phyloP scores from a whole-genome alignment of 805 yeast species.

The Jamesozyma spencerorum region DNA sequence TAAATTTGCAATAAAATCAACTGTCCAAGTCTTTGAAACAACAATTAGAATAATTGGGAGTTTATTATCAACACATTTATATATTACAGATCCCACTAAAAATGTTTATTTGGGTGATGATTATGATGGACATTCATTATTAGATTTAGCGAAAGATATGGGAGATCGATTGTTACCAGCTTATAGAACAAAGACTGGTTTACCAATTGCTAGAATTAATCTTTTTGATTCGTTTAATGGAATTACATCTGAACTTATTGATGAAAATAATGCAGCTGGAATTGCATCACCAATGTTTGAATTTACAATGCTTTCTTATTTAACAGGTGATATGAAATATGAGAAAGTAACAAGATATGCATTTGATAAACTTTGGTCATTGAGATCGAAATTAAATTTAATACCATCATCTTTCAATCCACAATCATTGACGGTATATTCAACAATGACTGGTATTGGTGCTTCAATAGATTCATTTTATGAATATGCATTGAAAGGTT shows the following conservation, averaged over 20 bases:
- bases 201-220: slow-evolving; percentile 79
- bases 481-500: slow-evolving; percentile 75
- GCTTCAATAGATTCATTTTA: slow-evolving; percentile 88
- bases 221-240: slow-evolving; percentile 34
- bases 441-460: slow-evolving; percentile 67
- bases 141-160: slow-evolving; percentile 62
- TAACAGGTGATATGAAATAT: slow-evolving; percentile 68
- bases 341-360: slow-evolving; percentile 54
- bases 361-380: slow-evolving; percentile 61
- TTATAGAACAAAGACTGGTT: slow-evolving; percentile 50
- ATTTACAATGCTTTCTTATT: slow-evolving; percentile 60
- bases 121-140: slow-evolving; percentile 61
- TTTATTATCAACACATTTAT: slow-evolving; percentile 66
- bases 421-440: slow-evolving; percentile 43
- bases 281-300: slow-evolving; percentile 79
- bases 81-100: slow-evolving; percentile 42
- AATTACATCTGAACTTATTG: slow-evolving; percentile 36
- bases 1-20: slow-evolving; percentile 54
- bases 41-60: slow-evolving; percentile 81
- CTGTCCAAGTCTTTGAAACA: slow-evolving; percentile 82
- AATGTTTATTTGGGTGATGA: slow-evolving; percentile 31
- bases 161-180: slow-evolving; percentile 67
- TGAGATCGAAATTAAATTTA: slow-evolving; percentile 51
- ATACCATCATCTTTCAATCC: slow-evolving; percentile 75
- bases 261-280: slow-evolving; percentile 81